Conservation (phyloP, 1,139 yeast species). For the Suhomyces bolitotheri region DNA sequence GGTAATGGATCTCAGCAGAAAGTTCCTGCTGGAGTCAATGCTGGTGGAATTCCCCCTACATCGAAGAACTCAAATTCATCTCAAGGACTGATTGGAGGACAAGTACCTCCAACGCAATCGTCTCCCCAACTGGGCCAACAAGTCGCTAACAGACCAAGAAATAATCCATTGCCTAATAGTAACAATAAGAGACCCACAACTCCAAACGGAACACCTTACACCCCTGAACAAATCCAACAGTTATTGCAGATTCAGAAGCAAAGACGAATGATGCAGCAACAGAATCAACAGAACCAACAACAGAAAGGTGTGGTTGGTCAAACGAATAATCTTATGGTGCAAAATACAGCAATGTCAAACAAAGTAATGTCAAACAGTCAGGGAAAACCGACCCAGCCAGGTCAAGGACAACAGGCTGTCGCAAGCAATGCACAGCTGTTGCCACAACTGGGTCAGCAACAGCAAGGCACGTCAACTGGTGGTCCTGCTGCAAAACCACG, state of each 20-base stretch:
- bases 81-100: neutral
- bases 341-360: slow-evolving; percentile 6
- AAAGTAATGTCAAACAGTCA: slow-evolving; percentile 6
- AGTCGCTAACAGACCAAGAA: slow-evolving; percentile 4
- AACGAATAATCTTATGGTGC: slow-evolving; percentile 9
- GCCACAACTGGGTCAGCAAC: neutral
- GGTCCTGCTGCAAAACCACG: slow-evolving; percentile 28
- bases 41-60: neutral
- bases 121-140: neutral
- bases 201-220: slow-evolving; percentile 55
- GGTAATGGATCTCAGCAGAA: slow-evolving; percentile 14
- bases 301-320: slow-evolving; percentile 8
- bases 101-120: neutral
- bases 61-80: neutral
- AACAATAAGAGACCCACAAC: slow-evolving; percentile 39
- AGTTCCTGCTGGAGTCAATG: slow-evolving; percentile 2
- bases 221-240: slow-evolving; percentile 57
- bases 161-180: slow-evolving; percentile 1
- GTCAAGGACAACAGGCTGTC: neutral
- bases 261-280: slow-evolving; percentile 49
- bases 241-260: slow-evolving; percentile 54
- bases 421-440: neutral
- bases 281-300: slow-evolving; percentile 24
- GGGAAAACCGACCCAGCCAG: neutral
- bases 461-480: neutral